Conservation (phyloP, 257 asterid genomes). For the Marsdenia floribunda region DNA sequence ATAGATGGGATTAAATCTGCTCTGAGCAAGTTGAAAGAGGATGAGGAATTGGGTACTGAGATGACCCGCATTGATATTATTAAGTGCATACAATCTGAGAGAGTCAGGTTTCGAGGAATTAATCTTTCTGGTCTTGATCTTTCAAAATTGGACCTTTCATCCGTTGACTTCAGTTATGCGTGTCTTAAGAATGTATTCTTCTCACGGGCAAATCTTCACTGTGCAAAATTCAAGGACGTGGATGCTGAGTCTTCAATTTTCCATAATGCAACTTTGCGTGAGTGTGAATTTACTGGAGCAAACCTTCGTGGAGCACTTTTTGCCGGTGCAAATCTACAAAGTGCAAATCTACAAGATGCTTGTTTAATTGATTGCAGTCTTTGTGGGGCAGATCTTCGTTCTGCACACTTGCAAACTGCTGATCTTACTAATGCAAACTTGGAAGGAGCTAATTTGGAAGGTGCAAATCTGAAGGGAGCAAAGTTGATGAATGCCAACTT, state of each 20-base stretch:
- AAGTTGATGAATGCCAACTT: conserved; percentile 79
- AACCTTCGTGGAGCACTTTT: conserved; percentile 89
- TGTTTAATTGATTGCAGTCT: conserved; percentile 82
- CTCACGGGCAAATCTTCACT: conserved; percentile 90
- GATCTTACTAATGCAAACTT: conserved; percentile 98
- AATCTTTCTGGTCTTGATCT: conserved; percentile 93
- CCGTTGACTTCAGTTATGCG: conserved; percentile 92
- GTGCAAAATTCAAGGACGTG: conserved; percentile 89
- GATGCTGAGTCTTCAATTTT: conserved; percentile 92
- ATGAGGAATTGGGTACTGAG: conserved; percentile 71
- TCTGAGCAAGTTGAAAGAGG: conserved; percentile 63
- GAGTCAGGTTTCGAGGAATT: conserved; percentile 88
- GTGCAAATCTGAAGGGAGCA: conserved; percentile 97
- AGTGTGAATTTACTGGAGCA: conserved; percentile 95
- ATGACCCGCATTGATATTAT: conserved; percentile 84
- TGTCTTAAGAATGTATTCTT: conserved; percentile 75
- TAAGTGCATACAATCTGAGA: conserved; percentile 88
- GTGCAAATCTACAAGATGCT: conserved; percentile 98
- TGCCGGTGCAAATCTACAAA: conserved; percentile 92
- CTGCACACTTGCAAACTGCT: conserved; percentile 94
- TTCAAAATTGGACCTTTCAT: conserved; percentile 85
- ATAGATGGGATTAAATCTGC: conserved; percentile 56
- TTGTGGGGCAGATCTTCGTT: conserved; percentile 87
- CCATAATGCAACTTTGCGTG: conserved; percentile 86
- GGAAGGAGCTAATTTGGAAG: conserved; percentile 97